Conservation (phyloP, 2,329 filamentous ascomycete genomes). For the Fonsecaea multimorphosa region DNA sequence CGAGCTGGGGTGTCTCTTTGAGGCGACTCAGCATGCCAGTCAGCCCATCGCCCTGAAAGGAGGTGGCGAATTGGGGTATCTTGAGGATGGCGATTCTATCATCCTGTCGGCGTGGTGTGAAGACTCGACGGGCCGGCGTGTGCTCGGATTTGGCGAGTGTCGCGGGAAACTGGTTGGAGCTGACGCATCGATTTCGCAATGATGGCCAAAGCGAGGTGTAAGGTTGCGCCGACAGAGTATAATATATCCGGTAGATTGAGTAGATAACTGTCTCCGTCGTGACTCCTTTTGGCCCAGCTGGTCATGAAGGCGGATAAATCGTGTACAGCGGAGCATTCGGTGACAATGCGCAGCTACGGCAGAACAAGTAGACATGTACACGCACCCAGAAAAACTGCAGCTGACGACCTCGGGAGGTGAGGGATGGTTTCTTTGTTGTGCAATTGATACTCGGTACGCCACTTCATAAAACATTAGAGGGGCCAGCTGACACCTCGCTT, state of each 20-base stretch:
- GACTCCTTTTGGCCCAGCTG: too few relatives aligned
- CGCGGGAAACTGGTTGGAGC: slow-evolving; percentile 24
- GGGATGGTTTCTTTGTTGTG: neutral
- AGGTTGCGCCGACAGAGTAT: neutral
- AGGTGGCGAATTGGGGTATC: slow-evolving; percentile 21
- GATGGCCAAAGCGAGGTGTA: neutral
- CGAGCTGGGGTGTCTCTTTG: slow-evolving; percentile 32
- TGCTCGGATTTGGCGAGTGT: slow-evolving; percentile 34
- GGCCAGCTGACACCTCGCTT: neutral
- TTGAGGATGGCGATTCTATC: slow-evolving; percentile 32
- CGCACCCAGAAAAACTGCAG: neutral
- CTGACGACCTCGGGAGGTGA: neutral
- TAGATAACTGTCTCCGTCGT: too few relatives aligned
- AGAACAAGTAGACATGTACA: neutral
- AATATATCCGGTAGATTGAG: neutral
- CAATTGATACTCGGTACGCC: neutral
- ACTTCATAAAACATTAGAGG: neutral
- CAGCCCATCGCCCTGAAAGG: slow-evolving; percentile 17
- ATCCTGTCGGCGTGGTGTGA: slow-evolving; percentile 33
- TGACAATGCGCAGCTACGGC: neutral
- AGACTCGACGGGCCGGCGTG: slow-evolving; percentile 11
- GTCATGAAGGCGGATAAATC: too few relatives aligned
- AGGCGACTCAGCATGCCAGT: slow-evolving; percentile 27
- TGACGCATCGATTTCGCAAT: slow-evolving; percentile 10
- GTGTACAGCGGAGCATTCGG: neutral